phyloP scores from a whole-genome alignment of 116 monocot species.

The Dioscorea cayenensis region DNA sequence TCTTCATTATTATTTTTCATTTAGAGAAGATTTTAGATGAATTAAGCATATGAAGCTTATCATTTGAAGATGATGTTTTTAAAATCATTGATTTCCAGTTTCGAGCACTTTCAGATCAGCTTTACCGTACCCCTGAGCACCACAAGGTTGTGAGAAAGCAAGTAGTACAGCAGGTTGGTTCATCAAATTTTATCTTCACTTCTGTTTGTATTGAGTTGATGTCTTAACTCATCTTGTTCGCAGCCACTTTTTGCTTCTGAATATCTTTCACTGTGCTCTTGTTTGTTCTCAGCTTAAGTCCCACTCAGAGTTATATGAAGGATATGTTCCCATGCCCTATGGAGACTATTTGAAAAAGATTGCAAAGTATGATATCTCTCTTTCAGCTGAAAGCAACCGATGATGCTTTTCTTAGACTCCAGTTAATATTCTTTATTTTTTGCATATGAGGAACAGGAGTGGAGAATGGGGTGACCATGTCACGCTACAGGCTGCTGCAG shows the following conservation, averaged over 20 bases:
- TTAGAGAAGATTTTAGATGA: neutral
- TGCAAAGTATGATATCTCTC: slow-evolving; percentile 35
- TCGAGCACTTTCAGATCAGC: slow-evolving; percentile 70
- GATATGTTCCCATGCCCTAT: slow-evolving; percentile 94
- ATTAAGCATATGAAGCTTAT: neutral
- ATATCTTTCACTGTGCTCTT: neutral
- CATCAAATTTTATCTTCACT: slow-evolving; percentile 1
- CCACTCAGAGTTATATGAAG: slow-evolving; percentile 72
- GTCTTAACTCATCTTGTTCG: neutral
- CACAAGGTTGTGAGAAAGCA: slow-evolving; percentile 74
- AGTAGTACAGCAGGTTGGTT: slow-evolving; percentile 54
- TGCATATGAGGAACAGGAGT: slow-evolving; percentile 24
- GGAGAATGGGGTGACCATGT: slow-evolving; percentile 97
- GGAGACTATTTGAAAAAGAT: slow-evolving; percentile 74
- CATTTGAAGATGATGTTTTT: neutral
- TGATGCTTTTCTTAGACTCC: neutral
- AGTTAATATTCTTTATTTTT: neutral
- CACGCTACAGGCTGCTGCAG: slow-evolving; percentile 86
- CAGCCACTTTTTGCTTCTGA: neutral
- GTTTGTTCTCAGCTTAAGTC: slow-evolving; percentile 59
- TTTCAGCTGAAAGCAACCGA: neutral
- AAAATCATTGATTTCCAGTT: slow-evolving; percentile 30
- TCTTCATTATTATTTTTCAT: neutral
- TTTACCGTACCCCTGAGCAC: slow-evolving; percentile 64
- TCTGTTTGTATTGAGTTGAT: too few relatives aligned